phyloP scores from a whole-genome alignment of 306 rosid species.

The Cajanus cajan region DNA sequence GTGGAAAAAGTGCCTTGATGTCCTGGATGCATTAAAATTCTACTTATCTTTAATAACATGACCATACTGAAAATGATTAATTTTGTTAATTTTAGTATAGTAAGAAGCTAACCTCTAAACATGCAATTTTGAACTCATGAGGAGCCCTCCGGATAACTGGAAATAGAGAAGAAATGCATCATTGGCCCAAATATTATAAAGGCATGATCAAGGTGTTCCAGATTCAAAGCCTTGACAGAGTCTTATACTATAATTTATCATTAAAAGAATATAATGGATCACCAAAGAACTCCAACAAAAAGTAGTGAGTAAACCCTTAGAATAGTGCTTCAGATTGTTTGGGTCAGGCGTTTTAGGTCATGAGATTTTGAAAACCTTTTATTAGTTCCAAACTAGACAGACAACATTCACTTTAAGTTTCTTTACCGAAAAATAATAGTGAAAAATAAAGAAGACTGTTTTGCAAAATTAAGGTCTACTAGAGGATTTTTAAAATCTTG shows the following conservation, averaged over 20 bases:
- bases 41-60: slow-evolving; percentile 12
- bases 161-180: slow-evolving; percentile 22
- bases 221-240: not conserved
- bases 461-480: not conserved
- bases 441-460: not conserved
- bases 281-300: not conserved
- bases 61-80: slow-evolving; percentile 12
- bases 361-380: not conserved
- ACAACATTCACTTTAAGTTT: too few species aligned
- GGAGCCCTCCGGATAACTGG: slow-evolving; percentile 96
- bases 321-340: not conserved
- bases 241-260: not conserved
- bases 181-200: slow-evolving; percentile 19
- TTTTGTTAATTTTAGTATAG: slow-evolving; percentile 19
- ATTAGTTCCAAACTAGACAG: not conserved
- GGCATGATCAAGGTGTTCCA: not conserved
- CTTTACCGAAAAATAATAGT: not conserved
- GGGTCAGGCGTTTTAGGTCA: not conserved
- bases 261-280: not conserved
- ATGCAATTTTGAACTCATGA: slow-evolving; percentile 93
- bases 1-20: slow-evolving; percentile 79
- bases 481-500: not conserved
- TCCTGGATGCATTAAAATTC: slow-evolving; percentile 53
- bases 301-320: not conserved
- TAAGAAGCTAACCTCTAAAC: slow-evolving; percentile 77